These are phyloP conservation scores for Carnegiea gigantea DNA, from an alignment of 179 eudicot genomes.

Conservation along the genomic window DNA sequence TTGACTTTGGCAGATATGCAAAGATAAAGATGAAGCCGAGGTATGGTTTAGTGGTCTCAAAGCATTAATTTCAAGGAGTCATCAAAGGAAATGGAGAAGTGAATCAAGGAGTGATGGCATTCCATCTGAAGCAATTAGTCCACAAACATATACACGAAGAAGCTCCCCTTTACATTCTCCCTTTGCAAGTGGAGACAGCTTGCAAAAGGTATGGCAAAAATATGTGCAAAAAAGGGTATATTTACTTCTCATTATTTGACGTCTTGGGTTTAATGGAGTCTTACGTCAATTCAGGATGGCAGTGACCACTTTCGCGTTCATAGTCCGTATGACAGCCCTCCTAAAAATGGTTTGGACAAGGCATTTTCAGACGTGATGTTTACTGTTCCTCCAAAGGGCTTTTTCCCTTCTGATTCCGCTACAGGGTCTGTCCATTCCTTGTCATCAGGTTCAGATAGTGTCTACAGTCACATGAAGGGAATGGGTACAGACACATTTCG, in stretches of 20 bases:
- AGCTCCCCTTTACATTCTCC: constrained; percentile 95
- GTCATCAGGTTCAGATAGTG: constrained; percentile 85
- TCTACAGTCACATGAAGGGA: constrained; percentile 77
- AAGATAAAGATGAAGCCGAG: constrained; percentile 99
- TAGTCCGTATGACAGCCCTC: constrained; percentile 88
- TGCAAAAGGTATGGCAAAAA: constrained; percentile 58
- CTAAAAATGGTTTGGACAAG: constrained; percentile 78
- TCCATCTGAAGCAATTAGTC: constrained; percentile 96
- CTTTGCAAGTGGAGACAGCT: constrained; percentile 69
- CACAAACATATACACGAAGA: constrained; percentile 83
- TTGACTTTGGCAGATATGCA: constrained; percentile 64
- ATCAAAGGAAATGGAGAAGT: constrained; percentile 90
- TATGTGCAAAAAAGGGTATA: not conserved
- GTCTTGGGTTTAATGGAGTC: constrained; percentile 13
- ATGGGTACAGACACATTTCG: constrained; percentile 76
- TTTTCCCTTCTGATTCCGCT: constrained; percentile 69
- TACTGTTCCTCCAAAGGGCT: constrained; percentile 72
- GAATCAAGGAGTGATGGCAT: constrained; percentile 96
- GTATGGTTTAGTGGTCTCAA: constrained; percentile 99
- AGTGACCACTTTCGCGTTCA: constrained; percentile 72
- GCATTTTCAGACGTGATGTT: constrained; percentile 78
- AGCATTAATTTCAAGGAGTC: constrained; percentile 85
- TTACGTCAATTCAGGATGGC: constrained; percentile 60
- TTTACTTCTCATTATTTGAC: constrained; percentile 11
- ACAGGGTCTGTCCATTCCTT: constrained; percentile 72